Percentiles rank a stretch among this genome's conserved stretches.
Evolutionary conservation across 352 stramenopile genomes (phyloP).

Genomic region (Globisporangium abappressorium): DNA sequence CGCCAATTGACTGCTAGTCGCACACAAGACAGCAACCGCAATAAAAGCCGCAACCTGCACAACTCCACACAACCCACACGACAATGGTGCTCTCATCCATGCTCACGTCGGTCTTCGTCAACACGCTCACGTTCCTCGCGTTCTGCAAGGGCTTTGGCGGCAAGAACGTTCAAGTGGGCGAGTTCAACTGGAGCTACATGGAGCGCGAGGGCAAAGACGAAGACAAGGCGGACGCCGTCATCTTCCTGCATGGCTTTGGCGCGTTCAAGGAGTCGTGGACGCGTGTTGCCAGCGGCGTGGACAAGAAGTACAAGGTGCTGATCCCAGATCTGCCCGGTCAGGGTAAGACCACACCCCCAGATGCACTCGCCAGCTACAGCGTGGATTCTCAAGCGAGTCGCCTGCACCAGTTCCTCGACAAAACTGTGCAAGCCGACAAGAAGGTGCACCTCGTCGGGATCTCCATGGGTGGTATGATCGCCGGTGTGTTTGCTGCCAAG

Average conservation of each 20-base stretch:
- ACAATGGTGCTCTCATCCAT: slow-evolving; percentile 25
- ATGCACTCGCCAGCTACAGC: slow-evolving; percentile 42
- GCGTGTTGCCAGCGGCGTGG: slow-evolving; percentile 42
- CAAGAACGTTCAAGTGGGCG: slow-evolving; percentile 39
- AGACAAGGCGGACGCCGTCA: slow-evolving; percentile 42
- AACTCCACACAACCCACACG: not conserved
- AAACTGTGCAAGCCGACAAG: slow-evolving; percentile 37
- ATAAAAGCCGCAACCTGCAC: not conserved
- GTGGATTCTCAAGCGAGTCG: slow-evolving; percentile 50
- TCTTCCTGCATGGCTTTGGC: slow-evolving; percentile 75
- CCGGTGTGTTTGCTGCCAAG: slow-evolving; percentile 60
- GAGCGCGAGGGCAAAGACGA: slow-evolving; percentile 43
- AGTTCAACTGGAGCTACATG: slow-evolving; percentile 77
- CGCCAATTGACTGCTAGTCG: no score
- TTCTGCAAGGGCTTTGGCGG: slow-evolving; percentile 52
- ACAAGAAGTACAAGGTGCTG: slow-evolving; percentile 53
- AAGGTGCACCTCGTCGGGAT: slow-evolving; percentile 74
- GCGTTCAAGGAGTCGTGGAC: slow-evolving; percentile 70
- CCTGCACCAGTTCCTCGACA: slow-evolving; percentile 58
- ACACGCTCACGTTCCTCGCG: slow-evolving; percentile 44
- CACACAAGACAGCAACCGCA: not conserved
- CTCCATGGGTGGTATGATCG: slow-evolving; percentile 78
- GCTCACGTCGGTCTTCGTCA: slow-evolving; percentile 29
- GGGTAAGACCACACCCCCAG: slow-evolving; percentile 50
- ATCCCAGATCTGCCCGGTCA: slow-evolving; percentile 73